These are phyloP conservation scores for Kipferlia bialata DNA, from an alignment of 78 protist species.

Conservation along the genomic window DNA sequence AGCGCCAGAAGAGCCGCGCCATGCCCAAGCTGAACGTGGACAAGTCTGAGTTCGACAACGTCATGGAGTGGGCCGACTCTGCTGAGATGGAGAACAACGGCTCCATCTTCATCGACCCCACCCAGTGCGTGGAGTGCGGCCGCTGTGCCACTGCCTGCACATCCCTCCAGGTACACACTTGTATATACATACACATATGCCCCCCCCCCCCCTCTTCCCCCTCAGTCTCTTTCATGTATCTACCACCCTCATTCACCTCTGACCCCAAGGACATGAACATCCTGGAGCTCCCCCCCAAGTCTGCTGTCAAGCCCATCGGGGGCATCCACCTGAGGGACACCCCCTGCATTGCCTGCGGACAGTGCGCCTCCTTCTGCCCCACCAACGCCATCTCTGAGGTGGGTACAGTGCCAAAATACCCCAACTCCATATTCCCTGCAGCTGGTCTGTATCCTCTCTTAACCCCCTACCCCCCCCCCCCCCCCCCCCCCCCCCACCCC, in stretches of 20 bases:
- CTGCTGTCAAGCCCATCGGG: neutral
- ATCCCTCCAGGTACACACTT: too few species aligned
- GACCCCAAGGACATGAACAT: slow-evolving; percentile 8
- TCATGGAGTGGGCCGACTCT: neutral
- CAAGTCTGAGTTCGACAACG: slow-evolving; percentile 3
- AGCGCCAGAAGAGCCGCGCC: neutral
- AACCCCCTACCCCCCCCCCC: too few species aligned
- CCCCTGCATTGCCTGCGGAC: slow-evolving; percentile 27
- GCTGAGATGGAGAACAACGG: neutral
- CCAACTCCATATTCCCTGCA: too few species aligned
- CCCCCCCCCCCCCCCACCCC: too few species aligned
- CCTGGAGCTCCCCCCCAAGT: neutral
- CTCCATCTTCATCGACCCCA: slow-evolving; percentile 6
- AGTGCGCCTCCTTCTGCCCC: slow-evolving; percentile 19
- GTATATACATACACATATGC: too few species aligned
- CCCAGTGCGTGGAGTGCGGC: slow-evolving; percentile 9
- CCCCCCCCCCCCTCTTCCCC: too few species aligned
- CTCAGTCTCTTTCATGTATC: too few species aligned
- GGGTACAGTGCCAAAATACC: too few species aligned
- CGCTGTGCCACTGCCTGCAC: slow-evolving; percentile 18
- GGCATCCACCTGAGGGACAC: neutral
- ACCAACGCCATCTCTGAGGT: slow-evolving; percentile 17
- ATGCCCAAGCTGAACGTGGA: neutral
- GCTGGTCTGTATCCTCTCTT: too few species aligned
- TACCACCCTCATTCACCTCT: too few species aligned